These are phyloP conservation scores for Maudiozyma bulderi DNA, from an alignment of 805 yeast species.

Conservation along the genomic window DNA sequence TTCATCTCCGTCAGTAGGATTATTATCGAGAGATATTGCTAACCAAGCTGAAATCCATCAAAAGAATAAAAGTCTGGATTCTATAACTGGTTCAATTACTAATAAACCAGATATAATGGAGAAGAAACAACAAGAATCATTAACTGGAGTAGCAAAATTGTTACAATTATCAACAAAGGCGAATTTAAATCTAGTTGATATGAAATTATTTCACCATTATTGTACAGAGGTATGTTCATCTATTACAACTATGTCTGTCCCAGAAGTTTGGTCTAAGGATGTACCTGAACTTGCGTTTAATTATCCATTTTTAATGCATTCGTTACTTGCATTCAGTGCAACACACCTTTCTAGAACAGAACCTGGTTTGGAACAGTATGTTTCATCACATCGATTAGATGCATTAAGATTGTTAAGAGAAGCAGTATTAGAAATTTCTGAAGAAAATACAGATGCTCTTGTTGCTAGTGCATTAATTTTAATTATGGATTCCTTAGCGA, in stretches of 20 bases:
- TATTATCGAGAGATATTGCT: slow-evolving; percentile 8
- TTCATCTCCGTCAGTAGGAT: slow-evolving; percentile 12
- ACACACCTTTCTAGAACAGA: slow-evolving; percentile 78
- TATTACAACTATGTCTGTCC: slow-evolving; percentile 73
- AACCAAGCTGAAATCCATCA: not conserved
- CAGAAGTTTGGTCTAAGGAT: slow-evolving; percentile 74
- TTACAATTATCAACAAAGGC: slow-evolving; percentile 23
- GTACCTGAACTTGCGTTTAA: slow-evolving; percentile 83
- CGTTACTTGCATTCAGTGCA: slow-evolving; percentile 82
- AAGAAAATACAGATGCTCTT: slow-evolving; percentile 83
- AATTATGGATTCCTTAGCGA: slow-evolving; percentile 89
- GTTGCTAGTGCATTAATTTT: slow-evolving; percentile 85
- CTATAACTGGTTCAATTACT: not conserved
- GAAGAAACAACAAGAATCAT: not conserved
- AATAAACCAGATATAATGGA: not conserved
- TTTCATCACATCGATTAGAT: slow-evolving; percentile 78
- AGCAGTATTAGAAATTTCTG: slow-evolving; percentile 73
- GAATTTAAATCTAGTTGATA: slow-evolving; percentile 58
- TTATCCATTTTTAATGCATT: slow-evolving; percentile 86
- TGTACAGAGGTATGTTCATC: slow-evolving; percentile 77
- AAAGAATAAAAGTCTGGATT: not conserved
- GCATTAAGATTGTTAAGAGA: slow-evolving; percentile 73
- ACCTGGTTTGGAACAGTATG: slow-evolving; percentile 66
- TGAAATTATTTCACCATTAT: slow-evolving; percentile 79
- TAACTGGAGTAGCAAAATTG: slow-evolving; percentile 13